Conservation (phyloP, 768 basidiomycete genomes). For the Gloeophyllum trabeum region DNA sequence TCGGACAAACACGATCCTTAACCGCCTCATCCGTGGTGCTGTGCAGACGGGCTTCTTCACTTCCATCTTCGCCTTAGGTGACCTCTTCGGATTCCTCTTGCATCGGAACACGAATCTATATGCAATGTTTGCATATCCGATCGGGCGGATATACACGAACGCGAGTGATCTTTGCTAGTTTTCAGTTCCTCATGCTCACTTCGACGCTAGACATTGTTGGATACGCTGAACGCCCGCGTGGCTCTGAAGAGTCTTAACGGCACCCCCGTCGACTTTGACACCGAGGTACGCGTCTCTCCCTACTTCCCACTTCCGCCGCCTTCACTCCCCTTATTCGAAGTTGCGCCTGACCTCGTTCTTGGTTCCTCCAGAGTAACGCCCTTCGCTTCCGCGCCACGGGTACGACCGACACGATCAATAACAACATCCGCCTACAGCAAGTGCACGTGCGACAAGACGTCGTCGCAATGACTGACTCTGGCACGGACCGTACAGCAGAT, state of each 20-base stretch:
- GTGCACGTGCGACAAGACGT: background rate
- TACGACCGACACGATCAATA: background rate
- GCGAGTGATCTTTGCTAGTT: conserved; percentile 16
- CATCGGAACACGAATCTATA: conserved; percentile 20
- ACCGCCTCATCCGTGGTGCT: conserved; percentile 41
- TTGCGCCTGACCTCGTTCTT: background rate
- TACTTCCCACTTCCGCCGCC: too few species aligned
- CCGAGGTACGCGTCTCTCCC: conserved; percentile 2
- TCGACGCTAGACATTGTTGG: conserved; percentile 23
- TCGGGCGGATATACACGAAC: conserved; percentile 34
- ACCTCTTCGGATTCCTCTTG: conserved; percentile 26
- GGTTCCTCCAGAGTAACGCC: background rate
- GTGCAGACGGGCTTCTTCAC: conserved; percentile 44
- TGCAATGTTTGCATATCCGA: conserved; percentile 25
- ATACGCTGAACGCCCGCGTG: conserved; percentile 29
- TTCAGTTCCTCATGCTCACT: background rate
- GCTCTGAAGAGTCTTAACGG: conserved; percentile 18
- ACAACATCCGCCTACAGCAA: background rate
- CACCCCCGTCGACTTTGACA: conserved; percentile 8
- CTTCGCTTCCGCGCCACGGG: background rate
- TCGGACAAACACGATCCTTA: conserved; percentile 39
- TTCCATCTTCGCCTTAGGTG: conserved; percentile 37
- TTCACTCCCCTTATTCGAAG: background rate
- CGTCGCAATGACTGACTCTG: background rate
- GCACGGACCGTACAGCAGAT: background rate